phyloP scores from a whole-genome alignment of 1,284 basidiomycete species.

The Bondarzewia mesenterica region DNA sequence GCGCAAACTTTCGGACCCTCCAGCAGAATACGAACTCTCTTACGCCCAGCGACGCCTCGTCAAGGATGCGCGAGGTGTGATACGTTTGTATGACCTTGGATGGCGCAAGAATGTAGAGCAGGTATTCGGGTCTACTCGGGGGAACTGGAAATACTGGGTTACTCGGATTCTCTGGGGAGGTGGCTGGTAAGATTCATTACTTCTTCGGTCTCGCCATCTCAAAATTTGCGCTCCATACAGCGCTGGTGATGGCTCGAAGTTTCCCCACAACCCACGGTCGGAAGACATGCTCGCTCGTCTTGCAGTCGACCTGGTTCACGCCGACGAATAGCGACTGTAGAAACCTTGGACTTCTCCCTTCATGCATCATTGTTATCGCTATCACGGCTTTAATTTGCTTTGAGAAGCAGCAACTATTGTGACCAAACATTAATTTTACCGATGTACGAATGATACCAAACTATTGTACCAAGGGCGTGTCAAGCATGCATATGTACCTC shows the following conservation, averaged over 20 bases:
- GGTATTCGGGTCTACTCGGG: constrained; percentile 43
- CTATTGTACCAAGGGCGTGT: no score
- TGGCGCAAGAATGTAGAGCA: constrained; percentile 66
- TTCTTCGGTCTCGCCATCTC: not conserved
- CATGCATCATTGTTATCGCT: not conserved
- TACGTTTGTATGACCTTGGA: constrained; percentile 73
- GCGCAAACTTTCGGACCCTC: constrained; percentile 53
- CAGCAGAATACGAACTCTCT: constrained; percentile 71
- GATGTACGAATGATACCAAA: no score
- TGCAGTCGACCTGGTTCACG: constrained; percentile 47
- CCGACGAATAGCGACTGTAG: constrained; percentile 27
- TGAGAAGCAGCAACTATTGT: no score
- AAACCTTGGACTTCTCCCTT: not conserved
- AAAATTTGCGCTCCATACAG: constrained; percentile 26
- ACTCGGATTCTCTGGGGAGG: constrained; percentile 51
- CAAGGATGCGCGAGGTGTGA: constrained; percentile 53
- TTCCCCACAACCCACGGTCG: constrained; percentile 56
- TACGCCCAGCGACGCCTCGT: constrained; percentile 62
- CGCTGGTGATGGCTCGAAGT: constrained; percentile 56
- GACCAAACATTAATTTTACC: no score
- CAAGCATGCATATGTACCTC: no score
- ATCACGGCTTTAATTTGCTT: no score
- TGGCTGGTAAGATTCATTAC: constrained; percentile 41
- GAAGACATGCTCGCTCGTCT: constrained; percentile 56
- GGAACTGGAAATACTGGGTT: constrained; percentile 17